Base-by-base conservation (phyloP, 1,139 yeast genomes). In the Lizanozyma gosingica region DNA sequence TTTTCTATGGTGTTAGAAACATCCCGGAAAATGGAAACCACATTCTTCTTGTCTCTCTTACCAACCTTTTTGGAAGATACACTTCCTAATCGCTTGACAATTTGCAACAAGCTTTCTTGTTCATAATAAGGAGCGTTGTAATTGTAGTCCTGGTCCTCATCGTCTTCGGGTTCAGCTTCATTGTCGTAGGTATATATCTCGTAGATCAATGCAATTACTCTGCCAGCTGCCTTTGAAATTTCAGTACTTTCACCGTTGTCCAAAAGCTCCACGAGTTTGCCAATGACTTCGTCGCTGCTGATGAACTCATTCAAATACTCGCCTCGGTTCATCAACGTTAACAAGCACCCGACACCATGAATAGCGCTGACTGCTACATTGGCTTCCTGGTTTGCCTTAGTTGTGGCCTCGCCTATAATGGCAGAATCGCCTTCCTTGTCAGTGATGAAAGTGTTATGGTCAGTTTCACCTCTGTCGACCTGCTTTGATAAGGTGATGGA, bases 21-120 rank as follows among this genome's bases (percentile, higher is more conserved):
- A 49, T 82, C 84, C 51, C 83, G 67, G 56, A 82, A 78, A 2
- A 82, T 67, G 1, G 85, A 75, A 50, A 78, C 77, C 33, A 76
- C 67, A 37, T 74, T 78, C 45, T 72, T 73, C 55, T 77, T 81
- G 43, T 78, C 84, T 55, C 75, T 78, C 50, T 80, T 81, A 29
- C 80, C 72, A 3, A 78, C 55, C 42, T 70, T 76, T 43, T 78
- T 78, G 4, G 80, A 65, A 1, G 83, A 73, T 33, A 75, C 67
- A 40, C 68, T 71, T 2, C 77, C 63, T 36, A 80, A 60, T 38
- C 71, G 63, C 3, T 65, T 67, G 35, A 82, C 56, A 2, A 65
- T 60, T 1, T 64, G 53, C 15, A 67, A 57, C 14, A 83, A 54
- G 37, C 73, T 75, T 36, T 69, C 78, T 40, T 73, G 75, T 52